phyloP scores from a whole-genome alignment of 192 early-diverging fungal species.

The Kickxella alabastrina region DNA sequence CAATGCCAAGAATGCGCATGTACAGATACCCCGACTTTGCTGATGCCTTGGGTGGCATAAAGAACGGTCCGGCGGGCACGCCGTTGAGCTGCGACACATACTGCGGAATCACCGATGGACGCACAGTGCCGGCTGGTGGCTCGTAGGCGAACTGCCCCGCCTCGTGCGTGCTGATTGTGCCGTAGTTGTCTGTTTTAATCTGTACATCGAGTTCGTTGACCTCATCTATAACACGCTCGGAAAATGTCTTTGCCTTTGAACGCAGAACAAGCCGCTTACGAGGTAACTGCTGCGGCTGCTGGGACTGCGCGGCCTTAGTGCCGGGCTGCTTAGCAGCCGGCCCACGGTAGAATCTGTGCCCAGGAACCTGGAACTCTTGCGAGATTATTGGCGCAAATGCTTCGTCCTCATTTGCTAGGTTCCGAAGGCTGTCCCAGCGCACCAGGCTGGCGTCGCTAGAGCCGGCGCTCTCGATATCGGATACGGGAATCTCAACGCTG shows the following conservation, averaged over 20 bases:
- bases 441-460: no score
- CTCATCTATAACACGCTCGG: conserved; percentile 37
- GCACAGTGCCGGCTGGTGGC: conserved; percentile 27
- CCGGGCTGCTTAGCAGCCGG: not conserved
- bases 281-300: conserved; percentile 9
- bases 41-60: conserved; percentile 38
- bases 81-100: conserved; percentile 48
- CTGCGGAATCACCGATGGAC: conserved; percentile 39
- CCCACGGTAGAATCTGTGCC: conserved; percentile 2
- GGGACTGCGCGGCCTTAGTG: conserved; percentile 3
- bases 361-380: conserved; percentile 32
- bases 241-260: conserved; percentile 18
- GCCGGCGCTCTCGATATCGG: conserved; percentile 10
- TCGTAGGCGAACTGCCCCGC: conserved; percentile 33
- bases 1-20: conserved; percentile 51
- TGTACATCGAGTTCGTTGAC: conserved; percentile 26
- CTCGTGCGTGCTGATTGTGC: conserved; percentile 14
- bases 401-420: conserved; percentile 10
- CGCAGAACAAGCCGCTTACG: conserved; percentile 45
- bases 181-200: conserved; percentile 25
- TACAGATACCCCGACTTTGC: conserved; percentile 43
- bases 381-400: conserved; percentile 35
- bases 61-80: conserved; percentile 43
- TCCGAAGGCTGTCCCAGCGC: conserved; percentile 11
- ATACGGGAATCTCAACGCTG: conserved; percentile 32